Evolutionary conservation across 345 rosid species (phyloP), one percentile per base, ranked within the genome.

Genomic region (Citrus medica): DNA sequence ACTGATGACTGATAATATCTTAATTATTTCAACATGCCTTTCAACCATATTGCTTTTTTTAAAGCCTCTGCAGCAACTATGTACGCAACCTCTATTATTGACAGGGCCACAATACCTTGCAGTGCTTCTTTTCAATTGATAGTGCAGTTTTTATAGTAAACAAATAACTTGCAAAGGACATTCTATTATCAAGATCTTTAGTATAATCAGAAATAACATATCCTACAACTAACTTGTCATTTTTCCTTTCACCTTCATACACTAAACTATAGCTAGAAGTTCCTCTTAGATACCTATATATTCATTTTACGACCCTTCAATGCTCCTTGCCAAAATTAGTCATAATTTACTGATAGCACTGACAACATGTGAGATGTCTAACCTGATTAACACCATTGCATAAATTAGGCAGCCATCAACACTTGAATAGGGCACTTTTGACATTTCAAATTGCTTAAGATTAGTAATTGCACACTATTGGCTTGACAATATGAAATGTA

Each of bases 21-120:
- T 0, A 51, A 17, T 21, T 56, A 9, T 5, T 7, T 56, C 25
- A 7, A 21, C 16, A 21, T 6, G 1, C 10, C 10, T 56, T 56
- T 22, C 2, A 21, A 7, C 10, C 4, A 56, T 22, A 56, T 19
- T 4, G 4, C 25, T 55, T 56, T 25, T 0, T 22, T 56, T 1
- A 56, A 21, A 19, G 24, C 61, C 24, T 56, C 0, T 7, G 0
- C 0, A 19, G 0, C 0, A 5, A 9, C 1, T 2, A 0, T 56
- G 3, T 56, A 56, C 9, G 22, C 10, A 56, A 1, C 24, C 2
- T 56, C 1, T 19, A 7, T 56, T 6, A 7, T 19, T 56, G 4
- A 56, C 1, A 56, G 8, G 8, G 25, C 61, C 9, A 56, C 12
- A 56, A 22, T 5, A 22, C 3, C 0, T 21, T 7, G 1, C 0